Percentiles rank a stretch among this genome's conserved stretches.
These are phyloP conservation scores for Chytriomyces confervae DNA, from an alignment of 192 early-diverging fungal genomes.

Conservation along the genomic window DNA sequence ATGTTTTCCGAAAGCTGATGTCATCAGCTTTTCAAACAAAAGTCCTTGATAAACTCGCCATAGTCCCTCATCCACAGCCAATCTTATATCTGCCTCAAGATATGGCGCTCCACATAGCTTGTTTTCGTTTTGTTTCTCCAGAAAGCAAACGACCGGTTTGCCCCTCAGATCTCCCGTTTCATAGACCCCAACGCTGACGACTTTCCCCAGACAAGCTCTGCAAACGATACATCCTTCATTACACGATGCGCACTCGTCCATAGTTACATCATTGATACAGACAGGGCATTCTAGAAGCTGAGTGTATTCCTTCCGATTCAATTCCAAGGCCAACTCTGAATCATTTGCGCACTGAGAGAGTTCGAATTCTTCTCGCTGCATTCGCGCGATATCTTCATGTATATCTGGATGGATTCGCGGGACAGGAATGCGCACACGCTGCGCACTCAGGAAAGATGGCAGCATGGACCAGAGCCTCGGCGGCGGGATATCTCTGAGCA, in stretches of 20 bases:
- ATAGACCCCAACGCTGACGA: conserved; percentile 31
- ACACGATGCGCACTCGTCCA: conserved; percentile 31
- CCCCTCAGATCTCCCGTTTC: conserved; percentile 33
- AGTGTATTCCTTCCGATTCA: conserved; percentile 11
- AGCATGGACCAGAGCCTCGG: conserved; percentile 19
- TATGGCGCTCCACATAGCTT: conserved; percentile 3
- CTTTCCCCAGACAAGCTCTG: conserved; percentile 18
- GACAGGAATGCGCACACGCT: not conserved
- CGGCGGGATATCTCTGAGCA: not conserved
- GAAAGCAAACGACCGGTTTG: conserved; percentile 20
- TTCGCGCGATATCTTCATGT: not conserved
- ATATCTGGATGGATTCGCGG: not conserved
- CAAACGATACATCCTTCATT: conserved; percentile 20
- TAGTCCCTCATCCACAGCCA: conserved; percentile 9
- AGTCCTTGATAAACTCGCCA: conserved; percentile 16
- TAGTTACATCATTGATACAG: conserved; percentile 24
- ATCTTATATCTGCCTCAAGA: conserved; percentile 3
- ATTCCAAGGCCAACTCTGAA: conserved; percentile 17
- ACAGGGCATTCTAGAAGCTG: conserved; percentile 24
- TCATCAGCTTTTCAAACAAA: conserved; percentile 20
- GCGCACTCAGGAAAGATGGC: conserved; percentile 3
- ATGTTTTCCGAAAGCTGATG: conserved; percentile 4
- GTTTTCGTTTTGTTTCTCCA: not conserved
- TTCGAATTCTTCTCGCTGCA: not conserved
- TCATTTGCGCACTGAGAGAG: not conserved